Percentiles rank a stretch among this genome's conserved stretches.
phyloP scores from a whole-genome alignment of 257 asterid species.

The Solanum arcanum region DNA sequence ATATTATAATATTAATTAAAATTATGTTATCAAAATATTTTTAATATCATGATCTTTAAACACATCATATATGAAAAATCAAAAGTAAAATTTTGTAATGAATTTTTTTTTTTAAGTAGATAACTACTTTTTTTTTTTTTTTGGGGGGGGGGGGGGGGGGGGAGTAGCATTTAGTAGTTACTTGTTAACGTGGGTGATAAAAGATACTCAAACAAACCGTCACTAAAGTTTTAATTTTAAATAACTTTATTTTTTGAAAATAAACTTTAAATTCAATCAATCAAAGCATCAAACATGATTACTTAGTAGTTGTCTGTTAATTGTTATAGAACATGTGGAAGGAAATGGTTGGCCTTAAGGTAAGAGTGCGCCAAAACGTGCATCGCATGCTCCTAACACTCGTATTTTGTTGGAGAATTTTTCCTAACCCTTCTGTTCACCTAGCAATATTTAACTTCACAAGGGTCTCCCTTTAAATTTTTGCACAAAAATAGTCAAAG shows the following conservation, averaged over 20 bases:
- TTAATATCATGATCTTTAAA: too few relatives aligned
- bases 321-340: neutral
- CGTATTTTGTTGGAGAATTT: neutral
- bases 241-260: neutral
- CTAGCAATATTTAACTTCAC: neutral
- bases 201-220: neutral
- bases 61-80: too few relatives aligned
- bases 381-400: neutral
- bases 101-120: too few relatives aligned
- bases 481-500: neutral
- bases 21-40: too few relatives aligned
- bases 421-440: neutral
- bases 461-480: neutral
- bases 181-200: neutral
- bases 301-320: neutral
- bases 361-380: neutral
- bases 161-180: neutral
- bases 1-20: too few relatives aligned
- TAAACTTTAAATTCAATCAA: neutral
- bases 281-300: neutral
- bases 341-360: neutral
- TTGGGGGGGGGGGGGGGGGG: fast-evolving
- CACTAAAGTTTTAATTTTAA: neutral
- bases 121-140: too few relatives aligned
- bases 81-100: too few relatives aligned